These are phyloP conservation scores for Dendrobium huoshanense DNA, from an alignment of 106 monocot genomes.

Conservation along the genomic window DNA sequence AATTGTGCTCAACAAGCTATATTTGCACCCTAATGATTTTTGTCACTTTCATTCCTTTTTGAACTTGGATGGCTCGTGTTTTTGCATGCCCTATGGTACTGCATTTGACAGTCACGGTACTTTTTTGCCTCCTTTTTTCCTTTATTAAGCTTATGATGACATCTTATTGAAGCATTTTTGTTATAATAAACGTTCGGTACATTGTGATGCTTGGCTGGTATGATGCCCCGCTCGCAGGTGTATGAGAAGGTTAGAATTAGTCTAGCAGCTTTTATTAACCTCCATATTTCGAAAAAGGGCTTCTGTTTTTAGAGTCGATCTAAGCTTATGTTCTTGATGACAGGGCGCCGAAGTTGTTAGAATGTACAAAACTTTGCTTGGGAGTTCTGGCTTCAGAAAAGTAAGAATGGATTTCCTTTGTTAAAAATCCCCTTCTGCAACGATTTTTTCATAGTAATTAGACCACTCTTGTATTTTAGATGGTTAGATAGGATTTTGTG, in stretches of 20 bases:
- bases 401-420: constrained; percentile 24
- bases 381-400: constrained; percentile 80
- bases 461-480: not conserved
- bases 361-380: constrained; percentile 99
- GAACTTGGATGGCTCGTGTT: constrained; percentile 2
- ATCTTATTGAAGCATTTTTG: constrained; percentile 6
- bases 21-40: not conserved
- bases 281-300: not conserved
- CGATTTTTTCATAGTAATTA: not conserved
- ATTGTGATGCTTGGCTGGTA: constrained; percentile 2
- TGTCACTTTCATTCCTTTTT: not conserved
- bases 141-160: not conserved
- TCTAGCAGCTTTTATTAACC: not conserved
- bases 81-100: not conserved
- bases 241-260: constrained; percentile 79
- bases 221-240: constrained; percentile 42
- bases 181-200: not conserved
- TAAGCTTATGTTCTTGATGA: constrained; percentile 1
- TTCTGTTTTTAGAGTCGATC: not conserved
- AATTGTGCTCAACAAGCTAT: not conserved
- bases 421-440: not conserved
- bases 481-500: not conserved
- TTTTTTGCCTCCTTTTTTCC: constrained; percentile 14
- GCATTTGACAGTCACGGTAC: constrained; percentile 74
- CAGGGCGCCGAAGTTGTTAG: constrained; percentile 99